These are phyloP conservation scores for Podospora tetraspora DNA, from an alignment of 495 filamentous ascomycete genomes.

Conservation along the genomic window DNA sequence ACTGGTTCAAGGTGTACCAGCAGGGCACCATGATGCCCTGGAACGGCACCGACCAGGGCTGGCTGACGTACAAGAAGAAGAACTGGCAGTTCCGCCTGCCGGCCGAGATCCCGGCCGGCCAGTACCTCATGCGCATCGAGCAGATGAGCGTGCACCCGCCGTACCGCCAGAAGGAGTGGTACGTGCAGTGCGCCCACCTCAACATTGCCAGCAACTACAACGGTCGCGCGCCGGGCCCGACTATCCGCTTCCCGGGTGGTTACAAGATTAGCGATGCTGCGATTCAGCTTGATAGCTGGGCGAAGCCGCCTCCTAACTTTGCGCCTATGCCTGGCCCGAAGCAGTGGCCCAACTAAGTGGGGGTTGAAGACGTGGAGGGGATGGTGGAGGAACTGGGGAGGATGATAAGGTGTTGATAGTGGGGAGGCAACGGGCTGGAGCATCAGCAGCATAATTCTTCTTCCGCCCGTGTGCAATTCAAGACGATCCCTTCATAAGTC, in stretches of 20 bases:
- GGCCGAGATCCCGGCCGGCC: slow-evolving; percentile 32
- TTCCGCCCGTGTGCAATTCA: background rate
- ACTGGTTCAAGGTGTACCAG: slow-evolving; percentile 49
- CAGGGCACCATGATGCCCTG: slow-evolving; percentile 15
- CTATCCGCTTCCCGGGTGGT: slow-evolving; percentile 13
- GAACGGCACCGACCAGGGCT: slow-evolving; percentile 22
- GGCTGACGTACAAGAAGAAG: slow-evolving; percentile 16
- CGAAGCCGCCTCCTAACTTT: slow-evolving; percentile 15
- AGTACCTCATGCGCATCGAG: slow-evolving; percentile 51
- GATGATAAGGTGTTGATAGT: background rate
- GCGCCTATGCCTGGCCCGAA: slow-evolving; percentile 16
- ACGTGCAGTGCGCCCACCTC: slow-evolving; percentile 47
- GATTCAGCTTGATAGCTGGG: slow-evolving; percentile 17
- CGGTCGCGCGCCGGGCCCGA: slow-evolving; percentile 13
- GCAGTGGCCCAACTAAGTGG: slow-evolving; percentile 11
- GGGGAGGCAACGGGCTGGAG: background rate
- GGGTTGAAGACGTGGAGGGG: background rate
- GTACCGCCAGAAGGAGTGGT: slow-evolving; percentile 44
- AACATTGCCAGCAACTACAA: slow-evolving; percentile 31
- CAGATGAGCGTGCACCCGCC: slow-evolving; percentile 47
- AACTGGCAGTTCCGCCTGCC: slow-evolving; percentile 19
- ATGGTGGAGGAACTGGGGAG: background rate
- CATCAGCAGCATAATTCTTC: background rate
- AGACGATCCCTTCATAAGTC: background rate
- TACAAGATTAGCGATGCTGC: slow-evolving; percentile 16